Base-by-base conservation (phyloP, 23 red algal genomes). In the Cyanidiococcus yangmingshanensis region DNA sequence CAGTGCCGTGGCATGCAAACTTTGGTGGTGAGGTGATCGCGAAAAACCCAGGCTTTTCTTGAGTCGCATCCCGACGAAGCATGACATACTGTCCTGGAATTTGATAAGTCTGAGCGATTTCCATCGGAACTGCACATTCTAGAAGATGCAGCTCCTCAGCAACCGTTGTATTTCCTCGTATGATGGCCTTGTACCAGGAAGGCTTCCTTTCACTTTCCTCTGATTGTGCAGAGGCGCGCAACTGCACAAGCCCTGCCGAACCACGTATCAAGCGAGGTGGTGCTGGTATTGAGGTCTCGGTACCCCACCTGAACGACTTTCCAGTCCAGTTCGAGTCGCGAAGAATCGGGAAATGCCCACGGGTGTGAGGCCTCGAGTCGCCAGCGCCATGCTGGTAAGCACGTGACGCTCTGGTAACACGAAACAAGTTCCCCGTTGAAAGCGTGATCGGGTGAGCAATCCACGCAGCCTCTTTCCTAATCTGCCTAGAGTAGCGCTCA, bases 71-170 rank as follows among this genome's bases (percentile, higher is more conserved):
- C 16, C n/a, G 63, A 17, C 63, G 63, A 25, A 71, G 63, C 63
- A 71, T 71, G 16, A 71, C 63, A 25, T 35, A 71, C 63, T 71
- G 63, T 7, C 63, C 63, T 3, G 63, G 63, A 7, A 71, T 29
- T 2, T 35, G 63, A 35, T 71, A 71, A 35, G 16, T 35, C n/a
- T 2, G 7, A 29, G 32, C n/a, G 63, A 71, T 71, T 35, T 71
- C 63, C n/a, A 27, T 2, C 3, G 63, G 32, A 25, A 71, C 63
- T 3, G 12, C n/a, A 12, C 21, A 25, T 7, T 25, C 32, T 7
- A 71, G 63, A 25, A 71, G 63, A 29, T 17, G 27, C 3, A 32
- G 63, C 3, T 71, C 63, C 27, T 71, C 63, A 35, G 63, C 63
- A 12, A 3, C 63, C 27, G 45, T 7, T 15, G 12, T 7, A 54